Base-by-base conservation (phyloP, 371 early-diverging fungal species). In the Mortierella sp. region DNA sequence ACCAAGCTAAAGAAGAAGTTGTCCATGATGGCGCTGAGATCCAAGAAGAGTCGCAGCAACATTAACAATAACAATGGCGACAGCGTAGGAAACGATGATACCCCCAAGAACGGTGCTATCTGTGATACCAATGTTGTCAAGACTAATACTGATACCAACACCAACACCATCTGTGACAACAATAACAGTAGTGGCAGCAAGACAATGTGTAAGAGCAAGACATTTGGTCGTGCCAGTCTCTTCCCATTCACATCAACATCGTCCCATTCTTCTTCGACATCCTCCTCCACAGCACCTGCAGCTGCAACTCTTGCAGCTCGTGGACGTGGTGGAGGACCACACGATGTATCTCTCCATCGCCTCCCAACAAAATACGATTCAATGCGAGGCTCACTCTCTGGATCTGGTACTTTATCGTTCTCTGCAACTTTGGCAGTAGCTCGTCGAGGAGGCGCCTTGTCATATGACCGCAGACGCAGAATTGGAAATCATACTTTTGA, bases 391-490 rank as follows among this genome's bases (percentile, higher is more conserved):
- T 53, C 53, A 22, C 53, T 53, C 53, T 53, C 53, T 23, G 53
- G 53, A 17, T 54, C 66, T 28, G 66, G 61, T 13, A 42, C 64
- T 0, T 56, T 79, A 5, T 67, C 80, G 8, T 79, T 70, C 32
- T 55, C 80, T 22, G 74, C 75, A 10, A 74, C 80, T 8, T 43
- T 79, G 37, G 74, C 80, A 0, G 55, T 67, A 1, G 68, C 74
- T 1, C 74, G 67, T 23, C 43, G 64, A 22, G 80, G 74, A 31
- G 56, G 53, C 19, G n/a, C 59, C 22, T 45, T 32, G 40, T 57
- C 73, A 0, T 58, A 55, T 29, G 76, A 67, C 28, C 53, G 53
- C 32, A 28, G 71, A 6, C 58, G 72, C 5, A 47, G 72, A 31
- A 70, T 76, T 51, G 68, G 64, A 17, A 45, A 57, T 0, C 53